These are phyloP conservation scores for Micromonas pusilla DNA, from an alignment of 139 green algal genomes.

Conservation along the genomic window DNA sequence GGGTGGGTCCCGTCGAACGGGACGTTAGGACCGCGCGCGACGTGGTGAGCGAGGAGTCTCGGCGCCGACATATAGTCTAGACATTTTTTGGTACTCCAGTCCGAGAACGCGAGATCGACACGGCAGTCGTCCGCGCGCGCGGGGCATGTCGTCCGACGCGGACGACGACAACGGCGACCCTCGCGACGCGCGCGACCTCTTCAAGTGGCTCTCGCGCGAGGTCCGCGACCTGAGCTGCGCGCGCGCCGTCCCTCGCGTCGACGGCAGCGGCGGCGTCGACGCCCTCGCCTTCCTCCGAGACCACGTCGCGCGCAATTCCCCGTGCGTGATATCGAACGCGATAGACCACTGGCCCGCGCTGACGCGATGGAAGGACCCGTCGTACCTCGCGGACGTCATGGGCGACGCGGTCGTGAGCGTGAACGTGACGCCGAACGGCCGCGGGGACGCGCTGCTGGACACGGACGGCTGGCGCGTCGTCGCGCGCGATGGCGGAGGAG, in stretches of 20 bases:
- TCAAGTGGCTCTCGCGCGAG: neutral
- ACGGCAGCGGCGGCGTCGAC: neutral
- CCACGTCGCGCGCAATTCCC: neutral
- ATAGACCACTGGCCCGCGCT: neutral
- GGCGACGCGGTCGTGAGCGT: neutral
- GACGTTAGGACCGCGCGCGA: constrained; percentile 43
- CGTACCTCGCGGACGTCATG: neutral
- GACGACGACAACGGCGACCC: neutral
- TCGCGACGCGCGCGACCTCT: neutral
- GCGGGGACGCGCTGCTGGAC: neutral
- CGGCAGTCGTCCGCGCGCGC: neutral
- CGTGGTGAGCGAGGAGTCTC: no score
- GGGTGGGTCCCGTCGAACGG: constrained; percentile 53
- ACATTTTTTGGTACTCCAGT: no score
- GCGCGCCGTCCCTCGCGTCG: neutral
- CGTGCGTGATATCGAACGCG: neutral
- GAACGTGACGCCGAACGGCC: neutral
- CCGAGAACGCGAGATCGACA: no score
- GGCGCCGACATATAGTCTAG: no score
- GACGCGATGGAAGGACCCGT: neutral
- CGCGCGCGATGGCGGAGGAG: neutral
- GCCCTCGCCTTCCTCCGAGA: neutral
- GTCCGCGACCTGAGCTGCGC: neutral
- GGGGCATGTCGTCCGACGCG: neutral
- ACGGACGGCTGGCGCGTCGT: neutral